A percentile compares a stretch with the other conserved stretches of the same genome.
These are phyloP conservation scores for Rhizoclosmatium sp. DNA, from an alignment of 192 early-diverging fungal genomes.

Conservation along the genomic window DNA sequence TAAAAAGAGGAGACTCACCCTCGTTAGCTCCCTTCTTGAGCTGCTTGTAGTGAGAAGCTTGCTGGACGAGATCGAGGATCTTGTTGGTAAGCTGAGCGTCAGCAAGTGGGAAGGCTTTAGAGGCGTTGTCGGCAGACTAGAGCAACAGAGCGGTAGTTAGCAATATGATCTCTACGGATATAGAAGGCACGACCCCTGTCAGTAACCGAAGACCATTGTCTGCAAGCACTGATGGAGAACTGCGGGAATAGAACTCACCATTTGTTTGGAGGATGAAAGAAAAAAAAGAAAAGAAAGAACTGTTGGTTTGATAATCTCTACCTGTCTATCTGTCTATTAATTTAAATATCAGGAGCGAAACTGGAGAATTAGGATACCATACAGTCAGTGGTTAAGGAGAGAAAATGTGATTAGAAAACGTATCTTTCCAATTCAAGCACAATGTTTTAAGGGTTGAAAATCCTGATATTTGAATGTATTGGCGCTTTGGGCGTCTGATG, in stretches of 20 bases:
- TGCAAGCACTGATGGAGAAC: background rate
- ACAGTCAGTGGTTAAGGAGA: too few species aligned
- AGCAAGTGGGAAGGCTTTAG: slow-evolving; percentile 67
- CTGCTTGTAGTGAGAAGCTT: slow-evolving; percentile 99
- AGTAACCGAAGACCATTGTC: background rate
- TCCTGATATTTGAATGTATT: too few species aligned
- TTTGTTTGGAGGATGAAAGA: background rate
- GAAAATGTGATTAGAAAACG: too few species aligned
- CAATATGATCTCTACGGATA: background rate
- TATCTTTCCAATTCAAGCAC: too few species aligned
- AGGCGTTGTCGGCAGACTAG: slow-evolving; percentile 34
- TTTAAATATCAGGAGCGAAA: too few species aligned
- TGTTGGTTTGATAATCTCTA: background rate
- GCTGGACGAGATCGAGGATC: slow-evolving; percentile 97
- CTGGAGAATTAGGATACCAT: too few species aligned
- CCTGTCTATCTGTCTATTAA: too few species aligned
- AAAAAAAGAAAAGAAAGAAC: slow-evolving; percentile 20
- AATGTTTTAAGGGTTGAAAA: too few species aligned
- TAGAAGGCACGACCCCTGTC: background rate
- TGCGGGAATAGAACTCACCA: background rate
- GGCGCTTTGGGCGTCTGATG: too few species aligned
- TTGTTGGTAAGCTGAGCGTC: slow-evolving; percentile 87
- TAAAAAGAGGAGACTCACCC: slow-evolving; percentile 41
- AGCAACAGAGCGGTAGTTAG: background rate
- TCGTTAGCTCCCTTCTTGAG: slow-evolving; percentile 99